These are phyloP conservation scores for Cystobasidium slooffiae DNA, from an alignment of 1,284 basidiomycete species.

Conservation along the genomic window DNA sequence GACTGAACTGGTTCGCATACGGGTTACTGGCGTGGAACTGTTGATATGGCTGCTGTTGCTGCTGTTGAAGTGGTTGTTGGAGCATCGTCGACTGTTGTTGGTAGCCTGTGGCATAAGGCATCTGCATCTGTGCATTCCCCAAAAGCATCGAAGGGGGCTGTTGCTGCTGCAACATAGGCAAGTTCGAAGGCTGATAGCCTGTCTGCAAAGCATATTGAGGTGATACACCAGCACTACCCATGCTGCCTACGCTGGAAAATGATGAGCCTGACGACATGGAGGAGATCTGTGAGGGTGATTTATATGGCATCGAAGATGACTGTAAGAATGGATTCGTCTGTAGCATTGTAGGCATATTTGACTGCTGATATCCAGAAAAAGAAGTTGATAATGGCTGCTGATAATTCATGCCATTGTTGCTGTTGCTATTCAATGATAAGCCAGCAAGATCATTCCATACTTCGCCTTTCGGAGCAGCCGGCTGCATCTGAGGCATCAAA, in stretches of 20 bases:
- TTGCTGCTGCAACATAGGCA: conserved; percentile 2
- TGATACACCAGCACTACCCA: neutral
- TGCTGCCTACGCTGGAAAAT: conserved; percentile 18
- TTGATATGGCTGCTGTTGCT: no score
- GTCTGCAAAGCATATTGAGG: neutral
- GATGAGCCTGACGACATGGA: conserved; percentile 19
- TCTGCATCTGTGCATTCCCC: neutral
- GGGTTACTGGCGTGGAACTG: no score
- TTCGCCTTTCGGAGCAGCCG: neutral
- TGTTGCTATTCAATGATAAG: conserved; percentile 18
- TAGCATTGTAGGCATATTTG: neutral
- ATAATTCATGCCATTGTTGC: neutral
- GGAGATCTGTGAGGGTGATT: conserved; percentile 15
- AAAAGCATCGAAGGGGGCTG: neutral
- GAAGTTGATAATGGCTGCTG: neutral
- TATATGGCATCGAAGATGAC: conserved; percentile 7
- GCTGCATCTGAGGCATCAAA: conserved; percentile 8
- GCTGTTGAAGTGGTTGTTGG: neutral
- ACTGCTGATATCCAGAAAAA: neutral
- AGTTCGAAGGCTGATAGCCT: neutral
- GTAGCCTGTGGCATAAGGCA: neutral
- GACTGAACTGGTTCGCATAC: no score
- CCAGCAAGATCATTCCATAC: conserved; percentile 41
- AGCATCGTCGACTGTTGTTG: neutral
- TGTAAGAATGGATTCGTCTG: conserved; percentile 19